phyloP scores from a whole-genome alignment of 176 grass and related monocot genomes.

The Bolboschoenus planiculmis region DNA sequence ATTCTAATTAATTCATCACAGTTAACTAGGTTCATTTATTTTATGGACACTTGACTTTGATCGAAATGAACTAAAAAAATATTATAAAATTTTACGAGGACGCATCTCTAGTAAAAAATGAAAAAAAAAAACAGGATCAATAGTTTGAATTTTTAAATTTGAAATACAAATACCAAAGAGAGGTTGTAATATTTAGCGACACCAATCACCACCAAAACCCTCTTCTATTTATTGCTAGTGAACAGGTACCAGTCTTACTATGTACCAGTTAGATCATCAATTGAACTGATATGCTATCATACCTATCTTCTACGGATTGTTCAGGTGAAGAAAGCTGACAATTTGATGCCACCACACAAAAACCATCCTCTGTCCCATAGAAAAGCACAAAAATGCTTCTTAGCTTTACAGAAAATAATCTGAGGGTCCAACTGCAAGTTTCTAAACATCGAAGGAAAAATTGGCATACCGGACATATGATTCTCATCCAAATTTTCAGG shows the following conservation, averaged over 20 bases:
- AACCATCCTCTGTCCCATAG: constrained; percentile 6
- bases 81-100: neutral
- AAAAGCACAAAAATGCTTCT: neutral
- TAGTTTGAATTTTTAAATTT: neutral
- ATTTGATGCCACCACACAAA: neutral
- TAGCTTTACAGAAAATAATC: neutral
- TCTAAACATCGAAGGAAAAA: neutral
- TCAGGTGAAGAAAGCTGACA: neutral
- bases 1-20: neutral
- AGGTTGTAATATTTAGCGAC: neutral
- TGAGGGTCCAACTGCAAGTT: neutral
- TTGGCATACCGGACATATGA: neutral
- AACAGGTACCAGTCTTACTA: too few species aligned
- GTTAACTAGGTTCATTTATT: neutral
- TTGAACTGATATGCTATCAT: constrained; percentile 1
- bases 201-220: neutral
- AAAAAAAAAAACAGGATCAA: neutral
- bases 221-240: neutral
- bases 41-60: neutral
- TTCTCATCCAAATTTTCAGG: constrained; percentile 11
- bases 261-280: too few species aligned
- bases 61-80: neutral
- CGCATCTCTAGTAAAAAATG: neutral
- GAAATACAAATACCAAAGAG: neutral
- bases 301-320: constrained; percentile 41